These are phyloP conservation scores for Trichoderma gamsii DNA, from an alignment of 495 filamentous ascomycete genomes.

Conservation along the genomic window DNA sequence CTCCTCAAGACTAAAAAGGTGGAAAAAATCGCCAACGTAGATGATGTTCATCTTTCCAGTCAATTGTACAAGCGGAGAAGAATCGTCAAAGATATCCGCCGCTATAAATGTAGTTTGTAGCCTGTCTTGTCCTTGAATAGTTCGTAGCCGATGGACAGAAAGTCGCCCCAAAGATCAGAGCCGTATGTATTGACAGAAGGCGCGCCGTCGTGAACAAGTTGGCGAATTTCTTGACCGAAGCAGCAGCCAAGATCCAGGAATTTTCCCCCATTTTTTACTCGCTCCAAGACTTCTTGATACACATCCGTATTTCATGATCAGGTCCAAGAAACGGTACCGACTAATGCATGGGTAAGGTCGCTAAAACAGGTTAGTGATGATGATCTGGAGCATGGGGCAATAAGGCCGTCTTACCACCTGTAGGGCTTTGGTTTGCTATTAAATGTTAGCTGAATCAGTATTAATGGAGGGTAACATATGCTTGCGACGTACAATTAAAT, in stretches of 20 bases:
- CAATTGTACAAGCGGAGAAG: constrained; percentile 22
- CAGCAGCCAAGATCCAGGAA: constrained; percentile 49
- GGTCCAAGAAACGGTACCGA: constrained; percentile 34
- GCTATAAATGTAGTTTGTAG: constrained; percentile 44
- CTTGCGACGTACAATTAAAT: constrained; percentile 30
- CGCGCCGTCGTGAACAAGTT: constrained; percentile 38
- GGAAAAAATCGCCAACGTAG: constrained; percentile 51
- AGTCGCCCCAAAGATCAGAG: constrained; percentile 39
- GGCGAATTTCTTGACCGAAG: constrained; percentile 45
- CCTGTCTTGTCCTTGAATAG: constrained; percentile 43
- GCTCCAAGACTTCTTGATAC: constrained; percentile 26
- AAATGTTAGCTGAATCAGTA: not conserved
- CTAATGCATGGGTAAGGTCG: constrained; percentile 38
- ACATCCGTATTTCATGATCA: constrained; percentile 26
- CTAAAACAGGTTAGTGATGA: not conserved
- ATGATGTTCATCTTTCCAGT: constrained; percentile 49
- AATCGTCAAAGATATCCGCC: constrained; percentile 45
- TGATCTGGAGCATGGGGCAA: not conserved
- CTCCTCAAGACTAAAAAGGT: constrained; percentile 51
- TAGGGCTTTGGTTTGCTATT: not conserved
- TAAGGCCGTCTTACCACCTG: not conserved
- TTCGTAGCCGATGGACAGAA: constrained; percentile 49
- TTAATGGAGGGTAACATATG: not conserved
- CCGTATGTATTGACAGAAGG: constrained; percentile 37
- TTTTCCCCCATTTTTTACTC: constrained; percentile 21